Base-by-base conservation (phyloP, 73 alveolate species). In the Effrenium voratum region DNA sequence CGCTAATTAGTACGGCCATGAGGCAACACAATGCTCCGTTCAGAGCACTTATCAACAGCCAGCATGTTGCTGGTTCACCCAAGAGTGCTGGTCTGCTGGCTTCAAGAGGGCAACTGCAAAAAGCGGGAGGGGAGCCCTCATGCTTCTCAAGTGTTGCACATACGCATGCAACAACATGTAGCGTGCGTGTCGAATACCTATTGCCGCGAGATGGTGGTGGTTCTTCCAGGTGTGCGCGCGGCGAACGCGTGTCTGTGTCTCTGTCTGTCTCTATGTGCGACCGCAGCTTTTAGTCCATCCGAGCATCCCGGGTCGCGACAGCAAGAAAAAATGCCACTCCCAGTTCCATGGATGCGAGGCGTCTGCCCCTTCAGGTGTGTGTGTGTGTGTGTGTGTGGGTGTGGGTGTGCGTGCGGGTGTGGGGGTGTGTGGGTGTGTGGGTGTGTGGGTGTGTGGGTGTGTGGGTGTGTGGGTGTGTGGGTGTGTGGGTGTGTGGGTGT, bases 211-310 rank as follows among this genome's bases (percentile, higher is more conserved):
- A n/a, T n/a, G n/a, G n/a, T n/a, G n/a, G n/a, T n/a, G n/a, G n/a
- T n/a, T n/a, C n/a, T n/a, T n/a, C n/a, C n/a, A n/a, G n/a, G n/a
- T n/a, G n/a, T n/a, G n/a, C n/a, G n/a, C n/a, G n/a, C n/a, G n/a
- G n/a, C n/a, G n/a, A n/a, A n/a, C n/a, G n/a, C n/a, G n/a, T 68
- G 38, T 68, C 44, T n/a, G 13, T 68, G 45, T 68, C 45, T 68
- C 80, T 68, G 80, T 68, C 80, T 68, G 80, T 68, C 80, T 68
- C 80, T 68, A n/a, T 68, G 38, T 68, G 80, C 22, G 38, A 12
- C 38, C 22, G 38, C 22, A n/a, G 6, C 80, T 68, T 12, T 52
- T 10, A 13, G 28, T 52, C 28, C 19, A 10, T 52, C 66, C 19
- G 66, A 13, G 28, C 19, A 19, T 52, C 66, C 19, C 66, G 10